Conservation (phyloP, 257 asterid species). For the Jaltomata sinuosa region DNA sequence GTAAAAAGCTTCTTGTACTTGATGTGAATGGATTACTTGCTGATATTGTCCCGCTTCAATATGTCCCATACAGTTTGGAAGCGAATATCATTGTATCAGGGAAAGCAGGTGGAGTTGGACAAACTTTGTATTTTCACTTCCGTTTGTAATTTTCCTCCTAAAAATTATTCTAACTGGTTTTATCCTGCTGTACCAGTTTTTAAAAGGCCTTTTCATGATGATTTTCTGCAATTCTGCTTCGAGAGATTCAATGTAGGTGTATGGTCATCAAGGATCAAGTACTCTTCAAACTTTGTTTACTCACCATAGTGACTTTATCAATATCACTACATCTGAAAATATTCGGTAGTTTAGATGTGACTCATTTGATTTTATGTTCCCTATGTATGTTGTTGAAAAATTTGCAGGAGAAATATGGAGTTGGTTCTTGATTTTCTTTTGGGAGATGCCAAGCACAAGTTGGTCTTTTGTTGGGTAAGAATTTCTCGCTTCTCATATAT, state of each 20-base stretch:
- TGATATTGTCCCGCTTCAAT: slow-evolving; percentile 39
- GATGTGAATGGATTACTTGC: slow-evolving; percentile 78
- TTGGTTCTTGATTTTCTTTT: slow-evolving; percentile 58
- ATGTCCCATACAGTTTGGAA: slow-evolving; percentile 37
- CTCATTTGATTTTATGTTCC: neutral
- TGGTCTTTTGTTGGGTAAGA: slow-evolving; percentile 78
- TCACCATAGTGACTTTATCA: slow-evolving; percentile 5
- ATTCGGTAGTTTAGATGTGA: neutral
- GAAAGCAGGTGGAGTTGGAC: slow-evolving; percentile 48
- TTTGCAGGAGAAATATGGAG: slow-evolving; percentile 66
- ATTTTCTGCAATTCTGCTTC: slow-evolving; percentile 76
- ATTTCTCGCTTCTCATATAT: neutral
- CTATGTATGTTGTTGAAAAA: slow-evolving; percentile 11
- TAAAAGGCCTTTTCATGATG: slow-evolving; percentile 76
- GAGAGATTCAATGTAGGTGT: slow-evolving; percentile 68
- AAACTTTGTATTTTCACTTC: slow-evolving; percentile 4
- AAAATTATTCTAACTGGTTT: slow-evolving; percentile 15
- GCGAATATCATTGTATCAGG: slow-evolving; percentile 40
- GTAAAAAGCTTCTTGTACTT: slow-evolving; percentile 83
- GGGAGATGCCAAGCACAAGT: slow-evolving; percentile 43
- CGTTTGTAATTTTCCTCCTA: slow-evolving; percentile 2
- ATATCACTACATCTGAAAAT: neutral
- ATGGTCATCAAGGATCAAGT: slow-evolving; percentile 85
- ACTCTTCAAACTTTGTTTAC: slow-evolving; percentile 27
- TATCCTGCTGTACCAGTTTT: slow-evolving; percentile 44